A percentile compares a stretch with the other conserved stretches of the same genome.
Conservation (phyloP, 192 early-diverging fungal genomes). For the Coemansia sp. region DNA sequence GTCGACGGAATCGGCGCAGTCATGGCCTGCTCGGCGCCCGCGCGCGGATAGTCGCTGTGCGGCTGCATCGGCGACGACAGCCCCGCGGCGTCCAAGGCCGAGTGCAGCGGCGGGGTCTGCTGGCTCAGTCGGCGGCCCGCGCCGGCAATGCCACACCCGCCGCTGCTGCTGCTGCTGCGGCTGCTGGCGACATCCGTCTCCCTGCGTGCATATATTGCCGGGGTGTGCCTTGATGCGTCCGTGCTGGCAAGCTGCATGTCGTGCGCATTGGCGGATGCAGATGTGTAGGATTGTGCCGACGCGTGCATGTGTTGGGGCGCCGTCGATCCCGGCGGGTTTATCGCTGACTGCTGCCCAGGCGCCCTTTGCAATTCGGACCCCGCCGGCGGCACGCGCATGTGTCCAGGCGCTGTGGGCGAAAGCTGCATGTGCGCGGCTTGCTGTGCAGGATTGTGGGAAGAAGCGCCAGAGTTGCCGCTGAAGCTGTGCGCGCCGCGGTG, state of each 20-base stretch:
- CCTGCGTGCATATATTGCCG: slow-evolving; percentile 50
- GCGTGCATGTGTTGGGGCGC: slow-evolving; percentile 48
- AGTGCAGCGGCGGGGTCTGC: slow-evolving; percentile 8
- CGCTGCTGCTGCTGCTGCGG: slow-evolving; percentile 16
- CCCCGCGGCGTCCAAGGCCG: not conserved
- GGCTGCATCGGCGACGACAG: slow-evolving; percentile 19
- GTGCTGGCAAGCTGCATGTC: slow-evolving; percentile 27
- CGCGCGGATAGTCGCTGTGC: not conserved
- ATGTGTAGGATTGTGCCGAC: slow-evolving; percentile 39
- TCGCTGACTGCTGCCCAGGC: slow-evolving; percentile 4
- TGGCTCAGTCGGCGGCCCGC: not conserved
- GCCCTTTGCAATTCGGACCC: slow-evolving; percentile 1
- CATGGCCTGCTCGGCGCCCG: slow-evolving; percentile 15
- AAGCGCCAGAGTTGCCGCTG: not conserved
- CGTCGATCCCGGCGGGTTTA: slow-evolving; percentile 33
- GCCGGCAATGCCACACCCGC: not conserved
- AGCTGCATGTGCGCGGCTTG: slow-evolving; percentile 6
- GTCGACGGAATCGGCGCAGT: slow-evolving; percentile 30
- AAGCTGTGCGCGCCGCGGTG: not conserved
- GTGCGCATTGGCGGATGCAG: slow-evolving; percentile 28
- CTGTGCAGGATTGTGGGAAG: slow-evolving; percentile 4
- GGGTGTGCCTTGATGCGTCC: slow-evolving; percentile 17
- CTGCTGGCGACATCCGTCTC: slow-evolving; percentile 25
- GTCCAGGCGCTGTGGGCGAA: slow-evolving; percentile 4
- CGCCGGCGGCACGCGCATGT: slow-evolving; percentile 8